These are phyloP conservation scores for Fusarium algeriense DNA, from an alignment of 2,329 filamentous ascomycete species.

Conservation along the genomic window DNA sequence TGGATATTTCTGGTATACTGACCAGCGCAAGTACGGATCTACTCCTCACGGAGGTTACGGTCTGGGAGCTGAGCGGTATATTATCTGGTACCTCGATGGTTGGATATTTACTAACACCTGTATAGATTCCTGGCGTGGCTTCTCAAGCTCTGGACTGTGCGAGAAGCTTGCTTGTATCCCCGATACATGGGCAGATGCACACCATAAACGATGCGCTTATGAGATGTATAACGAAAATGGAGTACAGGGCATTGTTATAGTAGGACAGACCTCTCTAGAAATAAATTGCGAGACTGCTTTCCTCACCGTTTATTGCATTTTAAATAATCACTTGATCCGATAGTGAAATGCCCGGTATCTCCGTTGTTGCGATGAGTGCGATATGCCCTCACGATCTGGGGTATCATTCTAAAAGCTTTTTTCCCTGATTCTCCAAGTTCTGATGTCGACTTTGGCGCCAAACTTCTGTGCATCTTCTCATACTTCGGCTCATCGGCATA, in stretches of 20 bases:
- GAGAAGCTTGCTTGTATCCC: constrained; percentile 79
- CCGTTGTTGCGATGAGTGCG: not conserved
- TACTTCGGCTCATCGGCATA: not conserved
- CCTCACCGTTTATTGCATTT: constrained; percentile 9
- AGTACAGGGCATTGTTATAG: constrained; percentile 29
- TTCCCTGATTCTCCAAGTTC: not conserved
- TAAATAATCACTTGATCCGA: not conserved
- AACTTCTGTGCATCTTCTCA: not conserved
- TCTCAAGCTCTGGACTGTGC: constrained; percentile 72
- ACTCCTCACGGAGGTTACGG: constrained; percentile 95
- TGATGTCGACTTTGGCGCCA: not conserved
- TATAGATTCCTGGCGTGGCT: constrained; percentile 69
- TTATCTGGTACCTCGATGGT: not conserved
- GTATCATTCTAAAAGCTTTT: constrained; percentile 24
- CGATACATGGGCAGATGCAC: constrained; percentile 86
- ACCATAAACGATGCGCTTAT: constrained; percentile 62
- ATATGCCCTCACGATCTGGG: constrained; percentile 5
- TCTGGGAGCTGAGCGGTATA: constrained; percentile 82
- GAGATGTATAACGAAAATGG: constrained; percentile 32
- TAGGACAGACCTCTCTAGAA: constrained; percentile 29
- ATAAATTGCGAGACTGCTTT: constrained; percentile 32
- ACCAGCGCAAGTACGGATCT: constrained; percentile 93
- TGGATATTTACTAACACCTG: constrained; percentile 8
- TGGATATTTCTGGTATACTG: constrained; percentile 98
- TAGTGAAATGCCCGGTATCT: constrained; percentile 21